Evolutionary conservation across 1,284 basidiomycete genomes (phyloP).

Genomic region (Ganoderma leucocontextum): DNA sequence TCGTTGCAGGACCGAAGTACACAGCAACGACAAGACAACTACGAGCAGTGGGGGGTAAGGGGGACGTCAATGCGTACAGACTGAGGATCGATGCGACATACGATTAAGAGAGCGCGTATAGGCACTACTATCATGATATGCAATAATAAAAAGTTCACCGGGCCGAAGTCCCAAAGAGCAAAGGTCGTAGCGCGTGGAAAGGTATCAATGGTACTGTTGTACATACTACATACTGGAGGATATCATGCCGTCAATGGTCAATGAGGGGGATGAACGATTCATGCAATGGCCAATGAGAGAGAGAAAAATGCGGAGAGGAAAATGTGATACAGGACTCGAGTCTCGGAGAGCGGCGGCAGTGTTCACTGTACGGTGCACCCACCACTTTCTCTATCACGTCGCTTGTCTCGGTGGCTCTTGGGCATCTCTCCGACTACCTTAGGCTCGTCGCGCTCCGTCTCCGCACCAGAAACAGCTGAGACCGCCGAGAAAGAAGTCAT

Average conservation of each 20-base stretch:
- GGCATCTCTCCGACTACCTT: slow-evolving; percentile 32
- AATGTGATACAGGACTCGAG: slow-evolving; percentile 2
- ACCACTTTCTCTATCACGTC: slow-evolving; percentile 34
- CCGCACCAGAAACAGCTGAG: slow-evolving; percentile 36
- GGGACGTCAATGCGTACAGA: slow-evolving; percentile 18
- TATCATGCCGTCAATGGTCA: slow-evolving; percentile 32
- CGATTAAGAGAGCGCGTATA: slow-evolving; percentile 31
- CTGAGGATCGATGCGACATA: slow-evolving; percentile 22
- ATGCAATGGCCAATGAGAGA: slow-evolving; percentile 4
- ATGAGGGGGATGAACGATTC: slow-evolving; percentile 12
- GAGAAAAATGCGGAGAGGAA: neutral
- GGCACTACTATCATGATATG: slow-evolving; percentile 33
- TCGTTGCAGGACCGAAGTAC: slow-evolving; percentile 4
- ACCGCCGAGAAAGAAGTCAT: slow-evolving; percentile 44
- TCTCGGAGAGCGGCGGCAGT: neutral
- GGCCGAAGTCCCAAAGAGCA: slow-evolving; percentile 29
- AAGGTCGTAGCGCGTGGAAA: slow-evolving; percentile 27
- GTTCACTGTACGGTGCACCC: slow-evolving; percentile 37
- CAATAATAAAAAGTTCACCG: slow-evolving; percentile 31
- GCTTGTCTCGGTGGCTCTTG: slow-evolving; percentile 31
- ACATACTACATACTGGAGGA: slow-evolving; percentile 25
- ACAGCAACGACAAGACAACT: slow-evolving; percentile 4
- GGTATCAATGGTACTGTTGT: slow-evolving; percentile 33
- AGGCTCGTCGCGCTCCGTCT: slow-evolving; percentile 37
- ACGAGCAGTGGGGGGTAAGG: slow-evolving; percentile 5